A percentile compares a stretch with the other conserved stretches of the same genome.
Evolutionary conservation across 2,329 filamentous ascomycete genomes (phyloP).

Genomic region (Botrytis elliptica): DNA sequence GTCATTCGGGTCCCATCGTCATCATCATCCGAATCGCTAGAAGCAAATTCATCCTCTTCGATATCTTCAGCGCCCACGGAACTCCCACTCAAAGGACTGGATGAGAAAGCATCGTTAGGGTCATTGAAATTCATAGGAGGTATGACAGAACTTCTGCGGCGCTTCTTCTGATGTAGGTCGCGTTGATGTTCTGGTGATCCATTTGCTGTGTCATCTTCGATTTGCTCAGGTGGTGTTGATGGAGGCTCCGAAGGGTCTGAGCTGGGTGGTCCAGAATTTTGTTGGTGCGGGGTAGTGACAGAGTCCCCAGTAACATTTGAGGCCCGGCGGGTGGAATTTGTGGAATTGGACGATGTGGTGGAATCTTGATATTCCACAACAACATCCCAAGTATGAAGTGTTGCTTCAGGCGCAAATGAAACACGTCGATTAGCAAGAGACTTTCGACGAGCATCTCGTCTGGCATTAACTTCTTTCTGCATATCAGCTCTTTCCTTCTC

Average conservation of each 20-base stretch:
- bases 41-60: slow-evolving; percentile 49
- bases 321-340: slow-evolving; percentile 71
- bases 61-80: slow-evolving; percentile 47
- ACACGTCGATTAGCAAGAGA: slow-evolving; percentile 91
- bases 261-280: slow-evolving; percentile 38
- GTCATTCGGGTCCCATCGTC: slow-evolving; percentile 80
- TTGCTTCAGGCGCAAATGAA: slow-evolving; percentile 95
- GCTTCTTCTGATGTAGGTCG: slow-evolving; percentile 60
- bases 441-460: slow-evolving; percentile 85
- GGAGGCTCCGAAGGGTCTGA: slow-evolving; percentile 56
- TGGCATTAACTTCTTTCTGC: slow-evolving; percentile 63
- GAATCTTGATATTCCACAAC: slow-evolving; percentile 83
- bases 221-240: slow-evolving; percentile 61
- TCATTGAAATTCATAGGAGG: slow-evolving; percentile 64
- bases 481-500: slow-evolving; percentile 60
- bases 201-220: slow-evolving; percentile 57
- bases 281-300: slow-evolving; percentile 30
- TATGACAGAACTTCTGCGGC: slow-evolving; percentile 65
- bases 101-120: slow-evolving; percentile 66
- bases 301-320: slow-evolving; percentile 50
- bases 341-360: slow-evolving; percentile 71
- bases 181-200: slow-evolving; percentile 65
- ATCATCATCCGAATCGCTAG: slow-evolving; percentile 54
- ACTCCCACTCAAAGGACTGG: slow-evolving; percentile 71
- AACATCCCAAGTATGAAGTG: slow-evolving; percentile 94